phyloP scores from a whole-genome alignment of 768 basidiomycete species.

The Boletus reticulatus region DNA sequence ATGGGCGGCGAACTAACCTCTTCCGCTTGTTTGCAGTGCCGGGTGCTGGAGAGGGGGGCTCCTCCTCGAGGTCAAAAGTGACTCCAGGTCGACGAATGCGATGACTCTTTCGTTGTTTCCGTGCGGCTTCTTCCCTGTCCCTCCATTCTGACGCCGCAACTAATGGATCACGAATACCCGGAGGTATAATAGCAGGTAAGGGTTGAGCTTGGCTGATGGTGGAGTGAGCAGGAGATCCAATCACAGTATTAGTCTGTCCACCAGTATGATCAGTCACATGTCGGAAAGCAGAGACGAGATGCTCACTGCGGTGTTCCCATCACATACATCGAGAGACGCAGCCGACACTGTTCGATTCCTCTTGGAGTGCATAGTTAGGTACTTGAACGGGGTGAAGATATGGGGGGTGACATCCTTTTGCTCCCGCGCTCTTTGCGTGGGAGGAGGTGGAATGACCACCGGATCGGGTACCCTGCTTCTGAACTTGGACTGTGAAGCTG shows the following conservation, averaged over 20 bases:
- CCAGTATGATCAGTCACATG: neutral
- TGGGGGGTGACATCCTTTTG: slow-evolving; percentile 43
- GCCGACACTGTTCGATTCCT: slow-evolving; percentile 67
- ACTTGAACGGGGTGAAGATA: slow-evolving; percentile 62
- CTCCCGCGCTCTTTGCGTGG: slow-evolving; percentile 30
- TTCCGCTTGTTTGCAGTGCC: slow-evolving; percentile 23
- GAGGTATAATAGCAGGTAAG: slow-evolving; percentile 41
- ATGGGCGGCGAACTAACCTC: slow-evolving; percentile 29
- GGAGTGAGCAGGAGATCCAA: slow-evolving; percentile 75
- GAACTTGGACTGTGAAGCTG: slow-evolving; percentile 14
- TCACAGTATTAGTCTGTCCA: slow-evolving; percentile 61
- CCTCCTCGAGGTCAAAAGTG: slow-evolving; percentile 61
- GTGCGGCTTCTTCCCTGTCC: slow-evolving; percentile 56
- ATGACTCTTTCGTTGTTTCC: slow-evolving; percentile 37
- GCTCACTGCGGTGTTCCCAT: slow-evolving; percentile 72
- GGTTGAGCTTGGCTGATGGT: slow-evolving; percentile 58
- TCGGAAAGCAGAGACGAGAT: neutral
- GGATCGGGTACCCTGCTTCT: slow-evolving; percentile 20
- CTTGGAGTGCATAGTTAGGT: slow-evolving; percentile 48
- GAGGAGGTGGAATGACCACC: slow-evolving; percentile 31
- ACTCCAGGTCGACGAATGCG: slow-evolving; percentile 58
- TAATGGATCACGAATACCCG: slow-evolving; percentile 61
- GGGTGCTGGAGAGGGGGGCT: slow-evolving; percentile 41
- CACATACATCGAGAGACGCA: slow-evolving; percentile 73
- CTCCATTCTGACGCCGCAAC: slow-evolving; percentile 71